These are phyloP conservation scores for Acacia concinna DNA, from an alignment of 331 rosid species.

Conservation along the genomic window DNA sequence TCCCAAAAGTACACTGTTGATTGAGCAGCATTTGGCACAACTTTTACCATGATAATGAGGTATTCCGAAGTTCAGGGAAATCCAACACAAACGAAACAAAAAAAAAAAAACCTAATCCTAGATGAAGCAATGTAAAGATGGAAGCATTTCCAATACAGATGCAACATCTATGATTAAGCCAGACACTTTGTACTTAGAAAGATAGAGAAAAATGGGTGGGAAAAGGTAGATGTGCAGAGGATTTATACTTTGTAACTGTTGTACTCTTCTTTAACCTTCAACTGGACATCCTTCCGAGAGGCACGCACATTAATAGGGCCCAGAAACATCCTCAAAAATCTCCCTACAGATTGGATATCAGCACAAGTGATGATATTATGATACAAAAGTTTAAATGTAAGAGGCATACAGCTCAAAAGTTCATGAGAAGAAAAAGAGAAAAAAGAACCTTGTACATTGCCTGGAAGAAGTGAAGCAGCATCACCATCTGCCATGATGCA, in stretches of 20 bases:
- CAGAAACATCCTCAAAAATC: constrained; percentile 88
- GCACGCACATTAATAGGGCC: constrained; percentile 99
- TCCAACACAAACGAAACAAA: not conserved
- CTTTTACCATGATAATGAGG: not conserved
- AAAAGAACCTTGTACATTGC: constrained; percentile 45
- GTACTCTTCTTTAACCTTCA: constrained; percentile 98
- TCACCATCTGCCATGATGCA: constrained; percentile 84
- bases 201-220: not conserved
- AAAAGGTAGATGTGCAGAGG: not conserved
- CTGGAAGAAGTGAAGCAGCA: constrained; percentile 77
- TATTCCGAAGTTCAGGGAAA: not conserved
- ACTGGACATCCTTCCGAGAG: constrained; percentile 75
- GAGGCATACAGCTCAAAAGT: no score
- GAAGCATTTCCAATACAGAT: not conserved
- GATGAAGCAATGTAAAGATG: not conserved
- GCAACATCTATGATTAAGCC: not conserved
- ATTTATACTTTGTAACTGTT: constrained; percentile 80
- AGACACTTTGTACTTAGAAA: not conserved
- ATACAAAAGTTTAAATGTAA: not conserved
- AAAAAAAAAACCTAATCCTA: not conserved
- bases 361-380: not conserved
- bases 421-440: not conserved
- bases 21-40: not conserved
- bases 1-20: not conserved
- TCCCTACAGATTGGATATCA: constrained; percentile 40